Percentiles rank a stretch among this genome's conserved stretches.
These are phyloP conservation scores for Ganoderma sinense DNA, from an alignment of 1,284 basidiomycete species.

Conservation along the genomic window DNA sequence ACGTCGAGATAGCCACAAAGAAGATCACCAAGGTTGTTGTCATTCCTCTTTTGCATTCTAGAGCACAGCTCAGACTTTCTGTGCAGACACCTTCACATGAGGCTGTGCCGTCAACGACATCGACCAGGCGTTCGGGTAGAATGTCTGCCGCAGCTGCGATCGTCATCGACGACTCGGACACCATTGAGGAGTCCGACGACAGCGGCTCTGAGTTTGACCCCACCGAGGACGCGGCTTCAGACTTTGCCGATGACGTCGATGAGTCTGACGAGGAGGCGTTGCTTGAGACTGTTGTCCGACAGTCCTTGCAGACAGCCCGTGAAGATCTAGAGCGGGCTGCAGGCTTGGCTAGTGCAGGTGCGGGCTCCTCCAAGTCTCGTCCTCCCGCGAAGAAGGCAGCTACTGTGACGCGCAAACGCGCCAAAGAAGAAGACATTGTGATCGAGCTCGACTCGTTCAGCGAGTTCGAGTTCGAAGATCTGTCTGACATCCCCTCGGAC, in stretches of 20 bases:
- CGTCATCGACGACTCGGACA: constrained; percentile 46
- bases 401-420: constrained; percentile 60
- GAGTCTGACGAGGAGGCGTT: constrained; percentile 62
- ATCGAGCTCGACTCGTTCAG: constrained; percentile 41
- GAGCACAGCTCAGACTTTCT: constrained; percentile 4
- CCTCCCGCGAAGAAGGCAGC: constrained; percentile 49
- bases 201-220: constrained; percentile 66
- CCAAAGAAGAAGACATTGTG: constrained; percentile 40
- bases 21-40: constrained; percentile 42
- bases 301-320: constrained; percentile 56
- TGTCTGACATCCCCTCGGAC: constrained; percentile 23
- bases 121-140: constrained; percentile 11
- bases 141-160: constrained; percentile 4
- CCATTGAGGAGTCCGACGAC: constrained; percentile 57
- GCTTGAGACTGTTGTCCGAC: constrained; percentile 61
- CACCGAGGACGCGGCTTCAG: constrained; percentile 28
- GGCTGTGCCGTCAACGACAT: neutral
- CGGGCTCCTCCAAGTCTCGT: constrained; percentile 45
- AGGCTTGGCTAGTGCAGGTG: constrained; percentile 45
- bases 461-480: constrained; percentile 19
- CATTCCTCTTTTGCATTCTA: too few relatives aligned
- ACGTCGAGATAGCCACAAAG: constrained; percentile 50
- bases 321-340: constrained; percentile 40
- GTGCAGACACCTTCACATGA: constrained; percentile 6
- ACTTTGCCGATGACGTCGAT: constrained; percentile 24